phyloP scores from a whole-genome alignment of 768 basidiomycete species.

The Russula compacta region DNA sequence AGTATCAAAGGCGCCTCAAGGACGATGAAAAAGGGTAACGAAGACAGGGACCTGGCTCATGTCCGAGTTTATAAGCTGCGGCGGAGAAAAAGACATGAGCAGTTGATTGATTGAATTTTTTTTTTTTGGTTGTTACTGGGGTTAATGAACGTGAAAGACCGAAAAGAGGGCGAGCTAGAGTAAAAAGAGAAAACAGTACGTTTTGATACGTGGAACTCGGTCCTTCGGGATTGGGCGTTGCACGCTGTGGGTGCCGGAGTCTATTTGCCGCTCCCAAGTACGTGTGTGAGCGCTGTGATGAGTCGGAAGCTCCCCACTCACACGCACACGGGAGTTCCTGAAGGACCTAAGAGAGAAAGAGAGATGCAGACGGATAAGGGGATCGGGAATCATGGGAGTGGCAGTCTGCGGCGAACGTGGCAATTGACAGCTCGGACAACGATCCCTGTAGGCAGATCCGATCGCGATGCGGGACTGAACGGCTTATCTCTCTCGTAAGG shows the following conservation, averaged over 20 bases:
- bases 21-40: neutral
- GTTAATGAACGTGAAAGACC: neutral
- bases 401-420: neutral
- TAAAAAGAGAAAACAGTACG: neutral
- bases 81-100: neutral
- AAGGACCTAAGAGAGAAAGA: neutral
- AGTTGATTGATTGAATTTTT: neutral
- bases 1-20: neutral
- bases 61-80: neutral
- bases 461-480: constrained; percentile 8
- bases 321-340: neutral
- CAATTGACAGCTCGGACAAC: neutral
- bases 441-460: neutral
- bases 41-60: neutral
- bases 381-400: neutral
- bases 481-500: neutral
- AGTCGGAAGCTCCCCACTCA: neutral
- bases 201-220: constrained; percentile 3
- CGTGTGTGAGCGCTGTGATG: neutral
- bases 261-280: neutral
- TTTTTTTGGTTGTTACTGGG: neutral
- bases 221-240: neutral
- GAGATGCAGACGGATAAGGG: neutral
- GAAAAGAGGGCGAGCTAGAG: neutral
- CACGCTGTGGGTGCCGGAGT: neutral